A percentile compares a stretch with the other conserved stretches of the same genome.
These are phyloP conservation scores for Citrus reticulata DNA, from an alignment of 345 rosid species.

Conservation along the genomic window DNA sequence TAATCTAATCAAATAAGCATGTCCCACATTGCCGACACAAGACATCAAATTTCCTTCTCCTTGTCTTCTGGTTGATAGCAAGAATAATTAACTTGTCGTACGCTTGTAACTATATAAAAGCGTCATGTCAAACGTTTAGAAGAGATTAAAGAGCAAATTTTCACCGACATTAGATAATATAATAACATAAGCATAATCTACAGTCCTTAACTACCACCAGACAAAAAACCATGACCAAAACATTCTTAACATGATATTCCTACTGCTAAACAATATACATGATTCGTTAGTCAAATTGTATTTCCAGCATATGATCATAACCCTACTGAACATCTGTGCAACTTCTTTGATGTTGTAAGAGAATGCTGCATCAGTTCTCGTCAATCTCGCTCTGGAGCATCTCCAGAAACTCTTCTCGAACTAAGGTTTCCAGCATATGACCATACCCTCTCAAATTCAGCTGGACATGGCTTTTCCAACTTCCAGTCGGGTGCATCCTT, in stretches of 20 bases:
- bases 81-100: background rate
- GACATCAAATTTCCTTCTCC: background rate
- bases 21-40: background rate
- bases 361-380: background rate
- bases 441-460: constrained; percentile 67
- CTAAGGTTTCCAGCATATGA: constrained; percentile 74
- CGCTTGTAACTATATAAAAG: background rate
- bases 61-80: background rate
- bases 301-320: background rate
- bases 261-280: constrained; percentile 39
- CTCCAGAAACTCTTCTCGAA: constrained; percentile 58
- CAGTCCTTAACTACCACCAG: constrained; percentile 9
- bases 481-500: constrained; percentile 45
- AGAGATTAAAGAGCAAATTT: background rate
- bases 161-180: background rate
- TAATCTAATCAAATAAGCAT: background rate
- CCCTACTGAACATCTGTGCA: background rate
- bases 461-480: constrained; percentile 24
- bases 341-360: background rate
- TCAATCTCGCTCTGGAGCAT: constrained; percentile 89
- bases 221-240: constrained; percentile 21
- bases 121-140: background rate
- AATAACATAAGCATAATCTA: background rate
- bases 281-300: constrained; percentile 15
- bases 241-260: constrained; percentile 22